Evolutionary conservation across 345 rosid genomes (phyloP).

Genomic region (Erysimum cheiranthoides): DNA sequence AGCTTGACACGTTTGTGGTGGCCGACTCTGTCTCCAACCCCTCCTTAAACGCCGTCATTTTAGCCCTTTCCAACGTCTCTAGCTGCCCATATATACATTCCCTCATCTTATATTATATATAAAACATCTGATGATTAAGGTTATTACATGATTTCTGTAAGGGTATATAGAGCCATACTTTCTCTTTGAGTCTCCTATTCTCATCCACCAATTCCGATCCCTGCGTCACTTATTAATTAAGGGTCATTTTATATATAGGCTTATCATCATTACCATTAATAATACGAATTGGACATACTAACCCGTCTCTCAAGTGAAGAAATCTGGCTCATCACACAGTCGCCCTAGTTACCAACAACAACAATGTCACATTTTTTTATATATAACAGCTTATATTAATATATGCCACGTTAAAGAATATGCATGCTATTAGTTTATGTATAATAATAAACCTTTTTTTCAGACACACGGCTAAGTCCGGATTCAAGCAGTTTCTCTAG

Average conservation of each 20-base stretch:
- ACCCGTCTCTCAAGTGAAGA: slow-evolving; percentile 75
- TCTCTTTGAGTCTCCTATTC: slow-evolving; percentile 64
- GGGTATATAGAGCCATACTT: slow-evolving; percentile 46
- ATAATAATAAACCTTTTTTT: slow-evolving; percentile 64
- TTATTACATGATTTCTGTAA: neutral
- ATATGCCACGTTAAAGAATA: neutral
- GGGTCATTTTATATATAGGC: neutral
- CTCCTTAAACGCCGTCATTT: slow-evolving; percentile 48
- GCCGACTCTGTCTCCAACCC: slow-evolving; percentile 68
- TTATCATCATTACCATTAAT: slow-evolving; percentile 7
- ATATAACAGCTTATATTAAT: neutral
- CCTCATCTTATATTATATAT: neutral
- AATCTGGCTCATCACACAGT: slow-evolving; percentile 76
- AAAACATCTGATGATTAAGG: neutral
- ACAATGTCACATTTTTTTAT: slow-evolving; percentile 5
- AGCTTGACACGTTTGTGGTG: slow-evolving; percentile 51
- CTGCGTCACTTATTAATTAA: slow-evolving; percentile 45
- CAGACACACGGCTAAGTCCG: slow-evolving; percentile 74
- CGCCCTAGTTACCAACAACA: slow-evolving; percentile 55
- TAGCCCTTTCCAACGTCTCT: slow-evolving; percentile 28
- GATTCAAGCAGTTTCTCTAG: slow-evolving; percentile 79
- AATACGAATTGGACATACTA: slow-evolving; percentile 15
- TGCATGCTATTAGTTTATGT: slow-evolving; percentile 5
- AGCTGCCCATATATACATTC: slow-evolving; percentile 24
- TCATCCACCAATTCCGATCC: slow-evolving; percentile 80